These are phyloP conservation scores for Pichia californica DNA, from an alignment of 805 yeast species.

Conservation along the genomic window DNA sequence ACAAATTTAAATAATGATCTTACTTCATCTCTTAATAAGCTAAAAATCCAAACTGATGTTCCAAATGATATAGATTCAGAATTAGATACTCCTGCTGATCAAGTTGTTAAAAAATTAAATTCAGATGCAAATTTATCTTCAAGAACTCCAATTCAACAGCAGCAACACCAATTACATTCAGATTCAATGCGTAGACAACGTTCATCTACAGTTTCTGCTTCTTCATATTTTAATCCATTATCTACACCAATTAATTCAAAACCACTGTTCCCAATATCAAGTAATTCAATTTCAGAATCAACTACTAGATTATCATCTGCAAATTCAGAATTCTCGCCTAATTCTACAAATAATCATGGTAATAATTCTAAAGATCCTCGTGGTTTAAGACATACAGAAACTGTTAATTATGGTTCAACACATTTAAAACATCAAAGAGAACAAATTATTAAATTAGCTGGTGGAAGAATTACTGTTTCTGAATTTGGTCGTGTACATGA, in stretches of 20 bases:
- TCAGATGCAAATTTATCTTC: background rate
- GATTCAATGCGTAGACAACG: slow-evolving; percentile 7
- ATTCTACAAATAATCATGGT: background rate
- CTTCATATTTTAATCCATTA: background rate
- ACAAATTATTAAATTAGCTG: slow-evolving; percentile 21
- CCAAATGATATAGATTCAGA: slow-evolving; percentile 8
- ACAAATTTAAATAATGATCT: too few species aligned
- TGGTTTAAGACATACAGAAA: slow-evolving; percentile 23
- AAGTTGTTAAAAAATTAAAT: background rate
- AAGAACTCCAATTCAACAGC: background rate
- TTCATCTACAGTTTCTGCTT: slow-evolving; percentile 11
- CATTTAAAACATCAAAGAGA: slow-evolving; percentile 22
- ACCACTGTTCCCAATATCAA: too few species aligned
- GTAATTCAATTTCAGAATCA: slow-evolving; percentile 2
- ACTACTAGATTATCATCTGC: background rate
- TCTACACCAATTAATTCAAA: background rate
- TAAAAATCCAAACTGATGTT: background rate
- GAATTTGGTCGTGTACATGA: slow-evolving; percentile 29
- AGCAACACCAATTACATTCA: background rate
- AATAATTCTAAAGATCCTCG: slow-evolving; percentile 3
- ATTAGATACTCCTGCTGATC: slow-evolving; percentile 3
- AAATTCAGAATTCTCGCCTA: background rate
- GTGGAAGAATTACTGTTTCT: slow-evolving; percentile 23
- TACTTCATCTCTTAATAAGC: background rate
- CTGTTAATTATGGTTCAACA: slow-evolving; percentile 20